Base-by-base conservation (phyloP, 2,329 filamentous ascomycete genomes). In the Volutella citrinella region DNA sequence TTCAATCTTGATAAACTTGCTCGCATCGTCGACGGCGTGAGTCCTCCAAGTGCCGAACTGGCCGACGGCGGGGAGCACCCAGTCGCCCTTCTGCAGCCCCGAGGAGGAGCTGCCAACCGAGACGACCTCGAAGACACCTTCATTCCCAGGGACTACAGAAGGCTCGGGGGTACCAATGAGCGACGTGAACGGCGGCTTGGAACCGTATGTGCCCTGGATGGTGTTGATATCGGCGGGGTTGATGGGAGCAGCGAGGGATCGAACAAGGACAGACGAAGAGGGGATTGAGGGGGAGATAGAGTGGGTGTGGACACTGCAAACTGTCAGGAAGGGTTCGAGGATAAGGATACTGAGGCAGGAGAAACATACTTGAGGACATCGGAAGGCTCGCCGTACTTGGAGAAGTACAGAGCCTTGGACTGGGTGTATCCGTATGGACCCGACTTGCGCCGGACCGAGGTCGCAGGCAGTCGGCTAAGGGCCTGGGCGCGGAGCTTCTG, bases 181-280 rank as follows among this genome's bases (percentile, higher is more conserved):
- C 6, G 80, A 82, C 13, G 79, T 82, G 64, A 95, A 90, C 27
- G 76, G 69, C 0, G 90, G 89, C 59, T 88, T 88, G 27, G 81
- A 81, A 42, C 91, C 91, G 68, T 98, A 98, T 5, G 91, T 89
- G 47, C 93, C 93, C 70, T 98, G 93, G 55, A 98, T 87, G 54
- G 91, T 91, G 71, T 98, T 98, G 63, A 98, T 87, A 66, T 98
- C 93, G 55, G 93, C 90, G 16, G 93, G 93, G 68, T 98, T 98
- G 63, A 98, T 87, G 37, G 93, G 88, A 2, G 89, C 81, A 19
- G 90, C 87, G 52, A 98, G 86, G 52, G 93, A 83, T 61, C 88
- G 87, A 40, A 98, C 71, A 34, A 91, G 89, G 49, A 94, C 65
- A 28, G 74, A 66, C 29, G 63, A 64, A 20, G 69, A 60, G 29